Conservation (phyloP, 441 rosid species). For the Erysimum cheiri region DNA sequence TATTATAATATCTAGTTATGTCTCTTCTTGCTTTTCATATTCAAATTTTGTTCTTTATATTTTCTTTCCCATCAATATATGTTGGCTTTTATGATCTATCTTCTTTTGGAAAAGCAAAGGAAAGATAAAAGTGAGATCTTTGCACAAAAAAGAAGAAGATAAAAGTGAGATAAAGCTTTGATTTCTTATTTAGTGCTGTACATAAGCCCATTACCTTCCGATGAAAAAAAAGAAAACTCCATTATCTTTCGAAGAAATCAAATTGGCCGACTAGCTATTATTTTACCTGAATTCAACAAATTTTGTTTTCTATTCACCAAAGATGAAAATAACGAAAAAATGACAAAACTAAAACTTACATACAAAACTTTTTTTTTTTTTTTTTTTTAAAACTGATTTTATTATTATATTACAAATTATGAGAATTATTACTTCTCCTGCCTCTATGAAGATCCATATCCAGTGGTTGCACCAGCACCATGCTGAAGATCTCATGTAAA, state of each 20-base stretch:
- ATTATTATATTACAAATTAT: no score
- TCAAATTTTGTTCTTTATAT: not conserved
- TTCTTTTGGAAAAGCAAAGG: slow-evolving; percentile 33
- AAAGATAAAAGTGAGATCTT: slow-evolving; percentile 36
- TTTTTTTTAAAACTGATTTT: no score
- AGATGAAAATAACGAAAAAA: no score
- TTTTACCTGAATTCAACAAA: not conserved
- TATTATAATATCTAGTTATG: not conserved
- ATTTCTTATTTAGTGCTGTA: not conserved
- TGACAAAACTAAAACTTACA: no score
- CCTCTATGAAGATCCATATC: no score
- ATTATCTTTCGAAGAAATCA: not conserved
- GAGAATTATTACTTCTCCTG: no score
- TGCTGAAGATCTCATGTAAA: no score
- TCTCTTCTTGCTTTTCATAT: slow-evolving; percentile 22
- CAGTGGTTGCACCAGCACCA: no score
- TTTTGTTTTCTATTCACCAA: no score
- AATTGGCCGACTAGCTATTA: not conserved
- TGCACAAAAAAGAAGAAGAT: no score
- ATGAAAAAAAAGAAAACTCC: not conserved
- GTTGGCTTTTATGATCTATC: slow-evolving; percentile 30
- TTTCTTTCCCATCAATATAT: slow-evolving; percentile 26
- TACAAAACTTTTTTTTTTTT: no score
- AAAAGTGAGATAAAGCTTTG: not conserved
- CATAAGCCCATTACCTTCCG: not conserved